These are phyloP conservation scores for Bruguiera sexangula DNA, from an alignment of 345 rosid species.

Conservation along the genomic window DNA sequence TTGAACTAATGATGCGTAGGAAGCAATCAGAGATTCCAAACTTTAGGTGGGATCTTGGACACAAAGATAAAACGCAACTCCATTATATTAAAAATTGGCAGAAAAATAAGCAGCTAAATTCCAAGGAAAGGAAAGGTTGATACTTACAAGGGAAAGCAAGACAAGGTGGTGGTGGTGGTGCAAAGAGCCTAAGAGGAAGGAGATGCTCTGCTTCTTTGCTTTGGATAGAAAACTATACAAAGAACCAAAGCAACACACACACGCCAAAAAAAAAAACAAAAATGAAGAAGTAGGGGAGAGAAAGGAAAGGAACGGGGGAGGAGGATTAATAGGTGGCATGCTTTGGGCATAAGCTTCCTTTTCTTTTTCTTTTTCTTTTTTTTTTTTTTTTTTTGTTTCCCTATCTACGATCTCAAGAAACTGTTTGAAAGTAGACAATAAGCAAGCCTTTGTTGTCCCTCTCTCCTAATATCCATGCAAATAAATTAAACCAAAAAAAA, in stretches of 20 bases:
- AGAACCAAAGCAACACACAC: background rate
- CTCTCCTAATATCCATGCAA: constrained; percentile 32
- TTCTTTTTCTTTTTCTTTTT: background rate
- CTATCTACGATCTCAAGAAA: background rate
- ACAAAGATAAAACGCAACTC: constrained; percentile 12
- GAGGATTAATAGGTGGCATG: constrained; percentile 24
- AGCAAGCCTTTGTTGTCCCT: background rate
- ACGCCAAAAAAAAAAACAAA: background rate
- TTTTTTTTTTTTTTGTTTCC: background rate
- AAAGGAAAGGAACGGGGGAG: background rate
- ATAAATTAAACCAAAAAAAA: constrained; percentile 8
- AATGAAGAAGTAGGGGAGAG: background rate
- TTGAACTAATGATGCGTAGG: constrained; percentile 24
- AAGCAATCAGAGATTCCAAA: constrained; percentile 40
- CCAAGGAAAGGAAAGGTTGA: constrained; percentile 39
- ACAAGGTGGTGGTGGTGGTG: constrained; percentile 27
- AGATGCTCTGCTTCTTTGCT: constrained; percentile 58
- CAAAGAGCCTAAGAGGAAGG: constrained; percentile 15
- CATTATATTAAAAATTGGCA: background rate
- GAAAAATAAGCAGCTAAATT: constrained; percentile 32
- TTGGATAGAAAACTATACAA: constrained; percentile 26
- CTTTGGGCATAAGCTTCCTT: constrained; percentile 49
- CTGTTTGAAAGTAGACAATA: constrained; percentile 9
- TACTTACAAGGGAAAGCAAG: constrained; percentile 55
- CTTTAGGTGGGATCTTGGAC: constrained; percentile 35